Evolutionary conservation across 306 rosid species (phyloP), one percentile per base, ranked within the genome.

Genomic region (Biancaea sappan): DNA sequence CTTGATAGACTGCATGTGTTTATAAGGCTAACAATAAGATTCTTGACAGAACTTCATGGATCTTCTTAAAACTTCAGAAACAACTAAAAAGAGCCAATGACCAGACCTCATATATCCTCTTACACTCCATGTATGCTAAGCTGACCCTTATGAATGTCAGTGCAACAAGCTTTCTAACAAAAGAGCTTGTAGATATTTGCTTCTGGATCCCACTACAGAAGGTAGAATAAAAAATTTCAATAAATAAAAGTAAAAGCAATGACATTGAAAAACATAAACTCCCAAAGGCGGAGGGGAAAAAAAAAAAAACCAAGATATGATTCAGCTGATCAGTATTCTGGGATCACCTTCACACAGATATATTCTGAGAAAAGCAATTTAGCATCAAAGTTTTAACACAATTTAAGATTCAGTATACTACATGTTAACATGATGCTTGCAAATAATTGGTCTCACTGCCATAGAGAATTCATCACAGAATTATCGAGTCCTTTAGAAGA

Each of bases 61-160:
- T 58, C 22, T 26, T 54, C 43, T 54, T 37, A 38, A 66, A 65
- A 59, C 51, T 70, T 69, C 12, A 53, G 46, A 79, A 5, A 79
- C 37, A 56, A 63, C 24, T 40, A 72, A 73, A 61, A 62, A 31
- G 73, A 65, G 68, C 35, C 32, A 51, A 75, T 59, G 47, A 70
- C 52, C 86, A 81, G 73, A 94, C 98, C 98, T 94, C 94, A 35
- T 88, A 91, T 80, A 91, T 91, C 73, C 97, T 84, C 83, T 87
- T 94, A 61, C 80, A 84, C 81, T 88, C 93, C 98, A 91, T 91
- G 88, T 91, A 91, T 69, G 86, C 84, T 78, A 88, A 81, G 87
- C 98, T 94, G 85, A 84, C 64, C 73, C 82, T 70, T 75, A 91
- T 66, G 79, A 91, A 91, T 81, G 96, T 72, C 48, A 87, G 84